Base-by-base conservation (phyloP, 192 early-diverging fungal species). In the Umbelopsis isabellina region DNA sequence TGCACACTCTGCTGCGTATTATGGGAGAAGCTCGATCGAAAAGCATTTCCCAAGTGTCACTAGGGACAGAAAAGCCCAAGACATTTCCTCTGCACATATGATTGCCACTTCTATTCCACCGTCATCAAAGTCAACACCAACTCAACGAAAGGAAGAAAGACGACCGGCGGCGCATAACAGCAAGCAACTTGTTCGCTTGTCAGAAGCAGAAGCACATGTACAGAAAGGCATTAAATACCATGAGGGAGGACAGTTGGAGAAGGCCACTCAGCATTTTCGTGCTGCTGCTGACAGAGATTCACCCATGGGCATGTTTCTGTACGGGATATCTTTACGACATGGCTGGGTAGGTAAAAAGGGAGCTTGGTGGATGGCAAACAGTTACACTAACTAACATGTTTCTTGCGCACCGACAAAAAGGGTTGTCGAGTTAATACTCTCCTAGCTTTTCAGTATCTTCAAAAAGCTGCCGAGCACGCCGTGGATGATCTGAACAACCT, bases 301-400 rank as follows among this genome's bases (percentile, higher is more conserved):
- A 65, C 91, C 91, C 3, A 77, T 94, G 7, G 91, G 90, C n/a
- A 87, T 91, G 84, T 88, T 94, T 68, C 84, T 94, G 71, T 92
- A 91, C 73, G 92, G 92, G 16, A 78, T 94, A 30, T 91, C 92
- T 13, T 75, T 92, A 8, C 83, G 92, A 13, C 92, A 94, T 75
- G 92, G 92, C 41, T 94, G 92, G 92, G 91, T 85, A 80, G 72
- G 80, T 12, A 61, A 0, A 7, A 30, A 30, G 1, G 1, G 27
- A 30, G 27, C 27, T 30, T 30, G 27, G 27, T 30, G 27, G 27
- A 30, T 2, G 27, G 27, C 27, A 30, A 30, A 30, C 1, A 30
- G 27, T 30, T 55, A 30, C 9, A 18, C 46, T 48, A 48, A 48
- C 27, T n/a, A n/a, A n/a, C n/a, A n/a, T n/a, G n/a, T n/a, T n/a